These are phyloP conservation scores for Mortierella sp. DNA, from an alignment of 371 early-diverging fungal genomes.

Conservation along the genomic window DNA sequence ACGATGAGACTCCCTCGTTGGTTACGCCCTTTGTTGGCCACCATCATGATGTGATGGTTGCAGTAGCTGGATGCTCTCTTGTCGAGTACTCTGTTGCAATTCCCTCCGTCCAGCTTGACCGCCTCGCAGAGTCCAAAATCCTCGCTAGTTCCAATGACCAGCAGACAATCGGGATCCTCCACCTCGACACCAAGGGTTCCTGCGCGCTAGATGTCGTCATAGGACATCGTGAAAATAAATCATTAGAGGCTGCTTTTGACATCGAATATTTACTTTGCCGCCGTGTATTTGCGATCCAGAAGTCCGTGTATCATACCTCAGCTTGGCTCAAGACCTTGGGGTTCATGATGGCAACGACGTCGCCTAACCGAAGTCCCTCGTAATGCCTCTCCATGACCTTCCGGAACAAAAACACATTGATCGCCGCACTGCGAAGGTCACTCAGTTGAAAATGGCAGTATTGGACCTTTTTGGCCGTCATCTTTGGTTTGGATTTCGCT, in stretches of 20 bases:
- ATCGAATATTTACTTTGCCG: too few relatives aligned
- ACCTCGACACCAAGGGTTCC: constrained; percentile 42
- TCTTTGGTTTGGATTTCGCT: constrained; percentile 40
- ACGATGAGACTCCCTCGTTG: constrained; percentile 48
- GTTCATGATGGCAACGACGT: constrained; percentile 36
- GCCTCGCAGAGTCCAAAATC: constrained; percentile 48
- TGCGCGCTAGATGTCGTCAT: constrained; percentile 14
- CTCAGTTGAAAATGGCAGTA: constrained; percentile 46
- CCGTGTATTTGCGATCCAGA: too few relatives aligned
- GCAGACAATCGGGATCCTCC: constrained; percentile 36
- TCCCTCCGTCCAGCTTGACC: constrained; percentile 37
- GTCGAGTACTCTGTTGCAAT: constrained; percentile 42
- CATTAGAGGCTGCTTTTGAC: background rate
- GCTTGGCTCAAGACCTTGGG: constrained; percentile 46
- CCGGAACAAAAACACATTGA: constrained; percentile 51
- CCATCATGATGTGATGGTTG: constrained; percentile 47
- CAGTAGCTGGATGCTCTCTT: constrained; percentile 36
- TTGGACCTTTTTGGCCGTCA: constrained; percentile 29
- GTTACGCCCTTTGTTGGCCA: constrained; percentile 41
- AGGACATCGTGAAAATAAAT: background rate
- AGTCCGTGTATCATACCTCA: constrained; percentile 53
- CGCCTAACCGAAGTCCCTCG: constrained; percentile 26
- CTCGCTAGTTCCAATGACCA: constrained; percentile 30
- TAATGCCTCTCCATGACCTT: constrained; percentile 36
- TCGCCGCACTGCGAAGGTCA: constrained; percentile 27